Evolutionary conservation across 176 grass and related monocot genomes (phyloP).

Genomic region (Hyparrhenia diplandra): DNA sequence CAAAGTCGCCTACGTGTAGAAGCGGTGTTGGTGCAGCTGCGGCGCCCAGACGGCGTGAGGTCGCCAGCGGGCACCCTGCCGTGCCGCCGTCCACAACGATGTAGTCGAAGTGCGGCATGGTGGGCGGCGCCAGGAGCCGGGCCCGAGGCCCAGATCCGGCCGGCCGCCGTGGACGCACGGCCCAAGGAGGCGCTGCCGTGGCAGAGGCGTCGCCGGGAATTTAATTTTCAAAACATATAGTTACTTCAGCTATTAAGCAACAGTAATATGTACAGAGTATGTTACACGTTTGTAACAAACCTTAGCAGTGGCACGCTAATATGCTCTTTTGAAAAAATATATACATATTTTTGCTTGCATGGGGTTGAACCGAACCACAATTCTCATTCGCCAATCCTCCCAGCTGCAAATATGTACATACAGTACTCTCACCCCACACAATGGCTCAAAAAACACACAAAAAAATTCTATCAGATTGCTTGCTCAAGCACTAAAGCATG

Average conservation of each 20-base stretch:
- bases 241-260: background rate
- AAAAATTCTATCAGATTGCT: background rate
- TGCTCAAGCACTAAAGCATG: background rate
- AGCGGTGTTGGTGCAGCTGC: too few species aligned
- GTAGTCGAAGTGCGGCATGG: conserved; percentile 72
- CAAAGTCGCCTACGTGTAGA: too few species aligned
- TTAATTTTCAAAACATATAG: too few species aligned
- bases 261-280: background rate
- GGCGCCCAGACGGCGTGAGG: conserved; percentile 53
- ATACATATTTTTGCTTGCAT: background rate
- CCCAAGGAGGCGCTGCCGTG: too few species aligned
- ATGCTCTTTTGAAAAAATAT: too few species aligned
- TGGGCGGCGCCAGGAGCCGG: too few species aligned
- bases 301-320: background rate
- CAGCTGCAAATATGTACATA: too few species aligned
- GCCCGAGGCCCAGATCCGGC: too few species aligned
- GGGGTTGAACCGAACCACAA: too few species aligned
- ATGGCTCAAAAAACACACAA: background rate
- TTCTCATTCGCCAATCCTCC: too few species aligned
- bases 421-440: background rate
- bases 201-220: too few species aligned
- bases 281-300: background rate
- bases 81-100: conserved; percentile 86
- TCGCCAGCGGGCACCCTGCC: conserved; percentile 69
- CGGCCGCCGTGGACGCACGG: too few species aligned